phyloP scores from a whole-genome alignment of 2,329 filamentous ascomycete genomes.

The Truncatella angustata region DNA sequence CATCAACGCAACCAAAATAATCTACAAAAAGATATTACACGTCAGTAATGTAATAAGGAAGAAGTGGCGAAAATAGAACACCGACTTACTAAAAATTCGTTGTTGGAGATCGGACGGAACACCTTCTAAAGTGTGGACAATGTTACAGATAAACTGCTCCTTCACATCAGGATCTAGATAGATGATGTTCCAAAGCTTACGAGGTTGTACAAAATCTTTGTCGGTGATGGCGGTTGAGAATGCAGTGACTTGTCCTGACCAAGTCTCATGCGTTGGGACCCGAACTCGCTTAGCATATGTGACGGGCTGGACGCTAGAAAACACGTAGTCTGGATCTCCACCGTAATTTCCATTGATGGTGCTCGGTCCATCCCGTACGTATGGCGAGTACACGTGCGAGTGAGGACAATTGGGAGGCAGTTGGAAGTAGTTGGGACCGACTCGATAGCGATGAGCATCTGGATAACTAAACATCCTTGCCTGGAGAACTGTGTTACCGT shows the following conservation, averaged over 20 bases:
- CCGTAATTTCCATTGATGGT: constrained; percentile 5
- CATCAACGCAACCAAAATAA: too few species aligned
- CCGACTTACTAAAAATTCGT: background rate
- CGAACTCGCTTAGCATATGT: background rate
- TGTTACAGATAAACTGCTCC: background rate
- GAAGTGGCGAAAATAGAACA: too few species aligned
- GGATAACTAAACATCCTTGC: constrained; percentile 3
- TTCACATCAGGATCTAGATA: background rate
- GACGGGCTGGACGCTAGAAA: background rate
- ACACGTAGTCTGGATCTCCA: background rate
- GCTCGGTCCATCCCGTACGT: background rate
- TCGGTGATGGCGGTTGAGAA: background rate
- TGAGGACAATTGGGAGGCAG: background rate
- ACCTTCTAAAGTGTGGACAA: background rate
- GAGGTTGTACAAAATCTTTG: constrained; percentile 1
- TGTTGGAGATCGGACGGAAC: background rate
- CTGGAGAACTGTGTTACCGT: background rate
- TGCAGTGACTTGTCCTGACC: background rate
- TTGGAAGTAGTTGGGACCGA: background rate
- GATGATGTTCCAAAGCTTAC: background rate
- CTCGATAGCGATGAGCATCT: background rate
- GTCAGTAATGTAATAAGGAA: too few species aligned
- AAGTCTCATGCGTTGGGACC: background rate
- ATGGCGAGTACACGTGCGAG: background rate
- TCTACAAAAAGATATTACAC: too few species aligned